Evolutionary conservation across 2,329 filamentous ascomycete species (phyloP), one percentile per base, ranked within the genome.

Genomic region (Phyllosticta capitalensis): DNA sequence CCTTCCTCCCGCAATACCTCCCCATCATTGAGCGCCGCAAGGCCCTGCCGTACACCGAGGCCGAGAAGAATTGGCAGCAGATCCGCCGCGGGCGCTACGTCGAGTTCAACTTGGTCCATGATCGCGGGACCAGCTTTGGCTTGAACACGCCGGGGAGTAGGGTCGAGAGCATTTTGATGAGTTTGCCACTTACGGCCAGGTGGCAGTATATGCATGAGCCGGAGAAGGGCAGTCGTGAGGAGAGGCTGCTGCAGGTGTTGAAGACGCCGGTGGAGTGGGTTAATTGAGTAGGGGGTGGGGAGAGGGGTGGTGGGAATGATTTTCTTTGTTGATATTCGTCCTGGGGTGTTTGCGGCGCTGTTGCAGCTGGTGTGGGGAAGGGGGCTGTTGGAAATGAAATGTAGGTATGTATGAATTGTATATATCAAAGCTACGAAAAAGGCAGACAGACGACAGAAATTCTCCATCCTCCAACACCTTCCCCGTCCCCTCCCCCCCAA

Each of bases 141-240:
- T 78, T 99, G 64, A 94, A 94, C 69, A 96, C 92, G 0, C 94
- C 94, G 0, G 90, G 90, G 50, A 88, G 92, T 5, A 83, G 94
- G 63, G 86, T 99, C 2, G 94, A 99, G 80, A 96, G 92, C 73
- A 99, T 99, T 61, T 76, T 99, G 65, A 97, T 99, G 91, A 96
- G 90, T 75, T 77, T 99, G 71, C 94, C 94, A 5, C 79, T 95
- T 64, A 97, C 92, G 14, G 94, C 94, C 22, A 84, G 86, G 67
- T 99, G 94, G 94, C 85, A 88, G 70, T 99, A 99, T 74, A 96
- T 96, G 92, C 89, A 96, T 74, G 83, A 87, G 71, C 88, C 89
- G 0, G 85, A 87, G 68, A 85, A 85, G 64, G 85, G 85, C 61
- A 87, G 83, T 71, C 75, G 86, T 64, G 94, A 99, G 76, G 87